phyloP scores from a whole-genome alignment of 1,284 basidiomycete genomes.

The Apiotrichum gracile region DNA sequence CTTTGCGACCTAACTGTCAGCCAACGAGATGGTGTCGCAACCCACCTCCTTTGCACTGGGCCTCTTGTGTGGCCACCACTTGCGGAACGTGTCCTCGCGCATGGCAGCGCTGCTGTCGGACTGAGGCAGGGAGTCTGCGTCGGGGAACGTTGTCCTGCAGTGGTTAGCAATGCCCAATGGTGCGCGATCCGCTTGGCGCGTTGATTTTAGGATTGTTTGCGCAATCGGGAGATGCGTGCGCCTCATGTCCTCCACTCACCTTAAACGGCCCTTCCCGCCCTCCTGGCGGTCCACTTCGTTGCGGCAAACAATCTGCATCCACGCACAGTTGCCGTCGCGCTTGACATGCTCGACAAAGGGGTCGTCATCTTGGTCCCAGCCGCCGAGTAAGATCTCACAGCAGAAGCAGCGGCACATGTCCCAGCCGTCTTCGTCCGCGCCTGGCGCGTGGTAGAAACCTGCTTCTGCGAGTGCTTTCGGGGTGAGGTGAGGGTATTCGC shows the following conservation, averaged over 20 bases:
- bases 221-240: not conserved
- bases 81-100: conserved; percentile 61
- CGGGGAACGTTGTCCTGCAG: conserved; percentile 54
- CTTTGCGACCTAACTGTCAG: conserved; percentile 61
- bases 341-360: conserved; percentile 67
- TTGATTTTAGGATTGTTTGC: too few relatives aligned
- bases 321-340: conserved; percentile 63
- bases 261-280: conserved; percentile 9
- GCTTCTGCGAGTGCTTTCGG: conserved; percentile 67
- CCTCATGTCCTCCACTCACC: too few relatives aligned
- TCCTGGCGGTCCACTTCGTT: conserved; percentile 45
- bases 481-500: conserved; percentile 53
- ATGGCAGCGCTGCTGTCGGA: conserved; percentile 63
- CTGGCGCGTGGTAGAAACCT: conserved; percentile 63
- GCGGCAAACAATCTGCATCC: conserved; percentile 70
- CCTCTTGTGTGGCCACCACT: conserved; percentile 67
- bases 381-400: conserved; percentile 67
- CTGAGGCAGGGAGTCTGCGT: conserved; percentile 58
- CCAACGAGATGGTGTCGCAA: not conserved
- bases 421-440: conserved; percentile 5
- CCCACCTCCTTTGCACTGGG: conserved; percentile 64
- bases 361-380: conserved; percentile 73
- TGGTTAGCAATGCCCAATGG: not conserved
- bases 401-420: conserved; percentile 58
- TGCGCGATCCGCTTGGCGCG: too few relatives aligned